These are phyloP conservation scores for Penicillium longicatenatum DNA, from an alignment of 495 filamentous ascomycete genomes.

Conservation along the genomic window DNA sequence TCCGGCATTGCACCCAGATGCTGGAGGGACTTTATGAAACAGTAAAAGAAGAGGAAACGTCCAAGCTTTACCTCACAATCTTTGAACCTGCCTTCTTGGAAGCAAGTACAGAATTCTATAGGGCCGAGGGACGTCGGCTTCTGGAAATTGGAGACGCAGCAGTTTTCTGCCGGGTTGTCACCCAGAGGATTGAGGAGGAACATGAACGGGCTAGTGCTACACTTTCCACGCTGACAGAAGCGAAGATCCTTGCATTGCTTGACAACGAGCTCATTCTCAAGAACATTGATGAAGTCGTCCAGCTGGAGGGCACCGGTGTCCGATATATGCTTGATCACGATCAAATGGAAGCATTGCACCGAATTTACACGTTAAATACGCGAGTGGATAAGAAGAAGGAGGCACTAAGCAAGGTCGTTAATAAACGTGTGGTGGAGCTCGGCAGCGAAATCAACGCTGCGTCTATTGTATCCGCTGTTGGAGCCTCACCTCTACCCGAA, in stretches of 20 bases:
- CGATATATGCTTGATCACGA: conserved; percentile 92
- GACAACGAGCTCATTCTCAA: conserved; percentile 76
- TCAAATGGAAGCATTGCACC: conserved; percentile 68
- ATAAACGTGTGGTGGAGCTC: conserved; percentile 73
- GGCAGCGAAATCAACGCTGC: conserved; percentile 79
- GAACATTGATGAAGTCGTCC: conserved; percentile 79
- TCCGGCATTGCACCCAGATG: conserved; percentile 86
- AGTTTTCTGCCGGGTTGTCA: conserved; percentile 78
- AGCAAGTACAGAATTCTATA: conserved; percentile 74
- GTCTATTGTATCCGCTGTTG: conserved; percentile 36
- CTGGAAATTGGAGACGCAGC: conserved; percentile 78
- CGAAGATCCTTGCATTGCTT: conserved; percentile 76
- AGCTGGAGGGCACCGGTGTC: conserved; percentile 81
- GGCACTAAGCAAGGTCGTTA: conserved; percentile 68
- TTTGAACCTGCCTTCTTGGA: conserved; percentile 81
- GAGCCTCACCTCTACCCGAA: conserved; percentile 17
- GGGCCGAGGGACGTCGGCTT: conserved; percentile 67
- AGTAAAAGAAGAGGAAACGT: conserved; percentile 63
- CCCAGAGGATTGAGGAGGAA: conserved; percentile 76
- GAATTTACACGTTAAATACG: conserved; percentile 75
- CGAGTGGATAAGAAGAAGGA: conserved; percentile 77
- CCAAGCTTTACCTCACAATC: conserved; percentile 78
- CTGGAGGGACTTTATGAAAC: conserved; percentile 87
- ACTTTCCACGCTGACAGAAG: conserved; percentile 64
- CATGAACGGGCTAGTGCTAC: conserved; percentile 77